A percentile compares a stretch with the other conserved stretches of the same genome.
Evolutionary conservation across 768 basidiomycete genomes (phyloP).

Genomic region (Termitomyces sp.): DNA sequence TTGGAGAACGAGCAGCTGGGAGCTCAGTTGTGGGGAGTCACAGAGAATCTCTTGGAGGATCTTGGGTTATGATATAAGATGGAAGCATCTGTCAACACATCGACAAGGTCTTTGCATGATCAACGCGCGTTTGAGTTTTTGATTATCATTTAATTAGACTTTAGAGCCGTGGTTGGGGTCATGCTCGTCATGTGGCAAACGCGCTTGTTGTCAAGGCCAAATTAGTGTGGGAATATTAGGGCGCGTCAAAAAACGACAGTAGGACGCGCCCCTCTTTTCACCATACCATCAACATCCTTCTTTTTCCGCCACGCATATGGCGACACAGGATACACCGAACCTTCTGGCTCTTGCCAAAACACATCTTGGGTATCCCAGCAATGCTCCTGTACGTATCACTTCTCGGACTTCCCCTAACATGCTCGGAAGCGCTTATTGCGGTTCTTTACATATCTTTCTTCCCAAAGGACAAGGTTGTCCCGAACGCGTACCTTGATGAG

Average conservation of each 20-base stretch:
- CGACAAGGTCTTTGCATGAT: not conserved
- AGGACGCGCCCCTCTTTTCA: not conserved
- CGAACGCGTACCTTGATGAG: constrained; percentile 31
- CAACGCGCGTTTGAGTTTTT: no score
- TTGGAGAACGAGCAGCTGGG: constrained; percentile 6
- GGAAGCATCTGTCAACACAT: not conserved
- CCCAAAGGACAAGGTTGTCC: constrained; percentile 18
- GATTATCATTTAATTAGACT: not conserved
- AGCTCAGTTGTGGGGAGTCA: constrained; percentile 7
- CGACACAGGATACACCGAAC: not conserved
- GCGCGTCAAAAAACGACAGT: constrained; percentile 10
- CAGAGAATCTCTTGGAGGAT: constrained; percentile 9
- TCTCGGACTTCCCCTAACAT: not conserved
- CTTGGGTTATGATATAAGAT: not conserved
- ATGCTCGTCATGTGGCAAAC: not conserved
- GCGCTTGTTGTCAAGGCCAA: not conserved
- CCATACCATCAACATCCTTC: not conserved
- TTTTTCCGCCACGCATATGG: constrained; percentile 6
- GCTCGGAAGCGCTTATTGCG: not conserved
- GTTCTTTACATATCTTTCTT: not conserved
- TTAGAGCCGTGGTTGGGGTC: not conserved
- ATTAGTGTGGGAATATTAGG: constrained; percentile 13
- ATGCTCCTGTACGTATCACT: constrained; percentile 8
- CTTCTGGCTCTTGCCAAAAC: constrained; percentile 8
- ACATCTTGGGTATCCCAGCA: constrained; percentile 7